Conservation (phyloP, 2,329 filamentous ascomycete species). For the Xylariaceae sp. region DNA sequence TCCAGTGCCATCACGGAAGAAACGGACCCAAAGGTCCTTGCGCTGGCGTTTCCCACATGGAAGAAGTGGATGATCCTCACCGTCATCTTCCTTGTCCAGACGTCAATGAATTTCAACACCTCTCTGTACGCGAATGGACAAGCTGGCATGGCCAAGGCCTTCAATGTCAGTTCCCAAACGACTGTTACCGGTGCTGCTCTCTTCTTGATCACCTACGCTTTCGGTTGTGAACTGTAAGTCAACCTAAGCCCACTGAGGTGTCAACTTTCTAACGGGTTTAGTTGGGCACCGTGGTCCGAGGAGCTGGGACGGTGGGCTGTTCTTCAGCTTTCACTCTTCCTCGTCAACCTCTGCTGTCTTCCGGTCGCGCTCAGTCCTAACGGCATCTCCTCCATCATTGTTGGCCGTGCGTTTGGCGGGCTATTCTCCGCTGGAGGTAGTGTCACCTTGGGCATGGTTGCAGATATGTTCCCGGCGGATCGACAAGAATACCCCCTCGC, state of each 20-base stretch:
- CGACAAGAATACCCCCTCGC: constrained; percentile 57
- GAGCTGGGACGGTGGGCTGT: constrained; percentile 51
- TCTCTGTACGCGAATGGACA: constrained; percentile 50
- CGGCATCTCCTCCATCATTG: constrained; percentile 38
- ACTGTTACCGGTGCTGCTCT: constrained; percentile 45
- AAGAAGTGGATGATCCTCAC: constrained; percentile 52
- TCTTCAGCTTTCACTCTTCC: constrained; percentile 46
- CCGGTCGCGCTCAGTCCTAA: constrained; percentile 41
- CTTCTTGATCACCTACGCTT: constrained; percentile 50
- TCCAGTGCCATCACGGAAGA: constrained; percentile 39
- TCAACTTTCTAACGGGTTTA: constrained; percentile 30
- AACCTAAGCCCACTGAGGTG: background rate
- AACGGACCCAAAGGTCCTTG: constrained; percentile 45
- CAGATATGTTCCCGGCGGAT: constrained; percentile 57
- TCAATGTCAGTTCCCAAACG: constrained; percentile 43
- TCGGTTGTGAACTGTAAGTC: constrained; percentile 53
- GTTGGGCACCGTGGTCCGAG: constrained; percentile 54
- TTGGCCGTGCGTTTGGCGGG: constrained; percentile 45
- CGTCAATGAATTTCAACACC: constrained; percentile 55
- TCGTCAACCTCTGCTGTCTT: constrained; percentile 54
- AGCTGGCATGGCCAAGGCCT: constrained; percentile 41
- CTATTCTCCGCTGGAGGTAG: constrained; percentile 61
- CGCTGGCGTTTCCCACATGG: constrained; percentile 40
- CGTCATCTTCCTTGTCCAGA: constrained; percentile 49
- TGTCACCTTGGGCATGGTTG: constrained; percentile 61